These are phyloP conservation scores for Neospora caninum DNA, from an alignment of 169 alveolate genomes.

Conservation along the genomic window DNA sequence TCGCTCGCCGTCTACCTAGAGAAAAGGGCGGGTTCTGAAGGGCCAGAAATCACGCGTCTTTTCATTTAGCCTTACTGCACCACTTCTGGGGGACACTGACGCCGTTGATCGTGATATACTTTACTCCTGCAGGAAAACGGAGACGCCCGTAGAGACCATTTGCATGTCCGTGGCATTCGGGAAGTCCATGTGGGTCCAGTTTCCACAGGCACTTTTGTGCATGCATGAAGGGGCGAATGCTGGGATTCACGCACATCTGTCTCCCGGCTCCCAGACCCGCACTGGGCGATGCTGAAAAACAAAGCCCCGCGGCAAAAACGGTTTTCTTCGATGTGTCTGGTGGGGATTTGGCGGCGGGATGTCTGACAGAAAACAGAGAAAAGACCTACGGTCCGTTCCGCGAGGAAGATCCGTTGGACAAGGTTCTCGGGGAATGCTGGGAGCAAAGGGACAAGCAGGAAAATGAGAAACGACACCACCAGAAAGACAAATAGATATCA, in stretches of 20 bases:
- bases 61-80: neutral
- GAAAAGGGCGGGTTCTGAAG: too few relatives aligned
- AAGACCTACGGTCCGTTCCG: neutral
- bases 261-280: too few relatives aligned
- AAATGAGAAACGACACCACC: neutral
- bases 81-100: conserved; percentile 15
- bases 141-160: neutral
- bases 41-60: too few relatives aligned
- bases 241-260: too few relatives aligned
- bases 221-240: too few relatives aligned
- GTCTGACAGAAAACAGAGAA: neutral
- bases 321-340: neutral
- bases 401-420: neutral
- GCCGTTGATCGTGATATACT: neutral
- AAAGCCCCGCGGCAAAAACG: neutral
- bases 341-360: neutral
- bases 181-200: neutral
- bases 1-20: too few relatives aligned
- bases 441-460: neutral
- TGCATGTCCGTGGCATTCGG: neutral
- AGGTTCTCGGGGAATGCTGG: neutral
- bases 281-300: too few relatives aligned
- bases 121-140: neutral
- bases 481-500: neutral
- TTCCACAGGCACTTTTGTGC: too few relatives aligned